Percentiles rank a stretch among this genome's conserved stretches.
These are phyloP conservation scores for Rhizophagus prolifer DNA, from an alignment of 192 early-diverging fungal species.

Conservation along the genomic window DNA sequence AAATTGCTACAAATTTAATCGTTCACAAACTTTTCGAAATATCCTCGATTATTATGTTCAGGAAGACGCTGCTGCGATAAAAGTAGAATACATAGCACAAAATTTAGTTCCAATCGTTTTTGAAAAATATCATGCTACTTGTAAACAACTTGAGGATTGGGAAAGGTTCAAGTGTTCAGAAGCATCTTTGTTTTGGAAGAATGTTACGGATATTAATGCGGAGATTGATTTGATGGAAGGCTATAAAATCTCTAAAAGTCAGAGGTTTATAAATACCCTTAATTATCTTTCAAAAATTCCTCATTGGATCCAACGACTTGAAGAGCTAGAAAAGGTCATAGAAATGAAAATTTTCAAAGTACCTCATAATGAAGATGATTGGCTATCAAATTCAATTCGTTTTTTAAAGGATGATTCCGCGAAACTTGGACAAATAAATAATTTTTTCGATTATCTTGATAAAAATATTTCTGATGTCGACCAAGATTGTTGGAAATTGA, in stretches of 20 bases:
- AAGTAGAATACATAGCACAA: not conserved
- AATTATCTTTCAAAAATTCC: constrained; percentile 4
- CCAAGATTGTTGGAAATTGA: not conserved
- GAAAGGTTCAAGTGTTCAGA: not conserved
- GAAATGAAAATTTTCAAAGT: not conserved
- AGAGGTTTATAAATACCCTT: not conserved
- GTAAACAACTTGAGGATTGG: not conserved
- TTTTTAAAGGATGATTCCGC: not conserved
- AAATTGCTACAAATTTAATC: not conserved
- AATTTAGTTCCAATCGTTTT: not conserved
- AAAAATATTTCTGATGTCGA: not conserved
- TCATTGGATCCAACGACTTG: not conserved
- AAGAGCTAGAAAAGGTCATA: not conserved
- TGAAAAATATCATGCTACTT: not conserved
- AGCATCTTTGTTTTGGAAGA: constrained; percentile 7
- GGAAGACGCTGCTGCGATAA: not conserved
- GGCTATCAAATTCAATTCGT: not conserved
- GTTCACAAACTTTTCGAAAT: constrained; percentile 6
- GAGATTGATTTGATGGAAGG: constrained; percentile 16
- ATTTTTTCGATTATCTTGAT: not conserved
- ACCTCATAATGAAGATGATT: not conserved
- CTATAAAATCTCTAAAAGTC: too few relatives aligned
- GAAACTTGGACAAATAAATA: constrained; percentile 4
- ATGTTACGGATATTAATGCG: not conserved
- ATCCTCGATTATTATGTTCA: not conserved